phyloP scores from a whole-genome alignment of 352 stramenopile genomes.

The Phytophthora podocarpi region DNA sequence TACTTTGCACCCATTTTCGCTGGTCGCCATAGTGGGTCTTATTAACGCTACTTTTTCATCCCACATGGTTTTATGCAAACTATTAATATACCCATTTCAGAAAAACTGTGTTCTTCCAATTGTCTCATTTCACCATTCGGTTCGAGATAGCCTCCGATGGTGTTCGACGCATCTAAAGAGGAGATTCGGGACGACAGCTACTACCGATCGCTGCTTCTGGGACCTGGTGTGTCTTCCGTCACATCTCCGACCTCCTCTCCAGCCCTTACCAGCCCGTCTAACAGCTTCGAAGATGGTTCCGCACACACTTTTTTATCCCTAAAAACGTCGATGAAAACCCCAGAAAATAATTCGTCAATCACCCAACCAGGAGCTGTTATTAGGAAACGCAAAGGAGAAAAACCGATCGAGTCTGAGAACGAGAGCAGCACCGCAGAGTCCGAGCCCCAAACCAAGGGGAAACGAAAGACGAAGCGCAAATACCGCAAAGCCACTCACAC shows the following conservation, averaged over 20 bases:
- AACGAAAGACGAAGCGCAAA: constrained; percentile 26
- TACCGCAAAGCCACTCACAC: constrained; percentile 46
- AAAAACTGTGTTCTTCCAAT: too few species aligned
- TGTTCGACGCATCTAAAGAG: constrained; percentile 13
- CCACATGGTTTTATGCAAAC: background rate
- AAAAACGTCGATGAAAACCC: constrained; percentile 21
- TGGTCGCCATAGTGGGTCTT: background rate
- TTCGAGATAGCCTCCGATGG: too few species aligned
- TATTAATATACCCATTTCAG: background rate
- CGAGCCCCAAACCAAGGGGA: background rate
- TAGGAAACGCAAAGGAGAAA: constrained; percentile 18
- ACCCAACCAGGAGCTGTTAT: constrained; percentile 9
- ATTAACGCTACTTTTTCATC: too few species aligned
- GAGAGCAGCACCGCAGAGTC: constrained; percentile 11
- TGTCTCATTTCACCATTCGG: constrained; percentile 18
- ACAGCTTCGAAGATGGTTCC: constrained; percentile 16
- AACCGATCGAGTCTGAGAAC: constrained; percentile 4
- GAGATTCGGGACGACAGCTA: constrained; percentile 34
- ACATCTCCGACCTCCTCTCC: constrained; percentile 2
- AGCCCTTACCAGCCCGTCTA: background rate
- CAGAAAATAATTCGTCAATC: too few species aligned
- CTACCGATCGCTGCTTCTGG: constrained; percentile 37
- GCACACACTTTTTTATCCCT: constrained; percentile 29
- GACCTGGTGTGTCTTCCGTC: constrained; percentile 1
- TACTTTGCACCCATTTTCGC: background rate